Evolutionary conservation across 495 filamentous ascomycete genomes (phyloP).

Genomic region (Aspergillus taichungensis): DNA sequence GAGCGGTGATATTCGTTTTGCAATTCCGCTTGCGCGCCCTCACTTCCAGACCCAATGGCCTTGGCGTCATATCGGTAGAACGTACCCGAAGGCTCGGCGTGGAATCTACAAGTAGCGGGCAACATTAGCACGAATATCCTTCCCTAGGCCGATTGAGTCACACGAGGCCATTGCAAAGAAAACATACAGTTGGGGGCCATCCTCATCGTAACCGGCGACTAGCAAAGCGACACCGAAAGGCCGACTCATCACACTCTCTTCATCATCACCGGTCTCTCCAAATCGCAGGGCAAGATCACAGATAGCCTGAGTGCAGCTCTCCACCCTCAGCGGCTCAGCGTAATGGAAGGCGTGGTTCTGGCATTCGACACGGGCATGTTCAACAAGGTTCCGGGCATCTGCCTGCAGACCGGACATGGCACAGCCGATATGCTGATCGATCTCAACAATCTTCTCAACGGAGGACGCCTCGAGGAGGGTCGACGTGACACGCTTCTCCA

Average conservation of each 20-base stretch:
- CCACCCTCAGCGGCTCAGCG: conserved; percentile 84
- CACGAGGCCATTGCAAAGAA: neutral
- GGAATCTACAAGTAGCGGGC: conserved; percentile 51
- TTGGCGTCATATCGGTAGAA: conserved; percentile 99
- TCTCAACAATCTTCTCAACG: conserved; percentile 99
- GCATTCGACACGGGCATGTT: conserved; percentile 95
- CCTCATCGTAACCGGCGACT: conserved; percentile 95
- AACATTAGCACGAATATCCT: conserved; percentile 3
- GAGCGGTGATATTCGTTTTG: conserved; percentile 99
- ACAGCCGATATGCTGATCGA: conserved; percentile 96
- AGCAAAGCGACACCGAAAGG: conserved; percentile 95
- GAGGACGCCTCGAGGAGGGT: conserved; percentile 93
- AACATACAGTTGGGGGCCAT: conserved; percentile 80
- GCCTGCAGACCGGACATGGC: conserved; percentile 97
- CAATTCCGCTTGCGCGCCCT: conserved; percentile 94
- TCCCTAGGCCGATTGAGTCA: neutral
- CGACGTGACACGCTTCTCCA: conserved; percentile 97
- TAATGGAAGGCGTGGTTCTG: conserved; percentile 97
- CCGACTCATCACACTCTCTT: conserved; percentile 95
- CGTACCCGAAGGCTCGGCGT: conserved; percentile 93
- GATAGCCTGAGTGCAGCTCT: conserved; percentile 97
- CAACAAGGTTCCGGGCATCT: conserved; percentile 90
- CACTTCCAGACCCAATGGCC: conserved; percentile 91
- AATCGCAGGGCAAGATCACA: conserved; percentile 95
- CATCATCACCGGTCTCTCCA: conserved; percentile 93